Evolutionary conservation across 2,329 filamentous ascomycete genomes (phyloP), one percentile per base, ranked within the genome.

Genomic region (Cladosporium sphaerospermum): DNA sequence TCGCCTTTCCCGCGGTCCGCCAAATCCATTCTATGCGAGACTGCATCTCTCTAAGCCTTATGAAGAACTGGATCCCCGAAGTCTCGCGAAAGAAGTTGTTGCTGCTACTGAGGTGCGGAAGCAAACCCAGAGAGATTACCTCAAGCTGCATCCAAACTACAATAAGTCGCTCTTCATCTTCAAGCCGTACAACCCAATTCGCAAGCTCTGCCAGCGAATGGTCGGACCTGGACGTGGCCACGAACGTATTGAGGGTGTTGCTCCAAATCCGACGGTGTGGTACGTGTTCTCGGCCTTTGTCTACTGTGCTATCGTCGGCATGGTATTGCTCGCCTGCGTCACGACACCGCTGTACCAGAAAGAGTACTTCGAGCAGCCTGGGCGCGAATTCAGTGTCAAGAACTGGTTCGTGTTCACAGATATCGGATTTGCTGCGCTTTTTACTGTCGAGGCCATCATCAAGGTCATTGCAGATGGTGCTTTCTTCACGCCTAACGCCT

Each of bases 321-420:
- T 99, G 95, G 93, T 99, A n/a, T 72, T 96, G 42, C 79, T 99
- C 48, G 93, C 93, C 31, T 99, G 92, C 65, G 78, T 97, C 47
- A 96, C 91, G 1, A 99, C 93, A 1, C 93, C 93, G 0, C 75
- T 99, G 13, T 99, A 95, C 67, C 93, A 99, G 67, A 89, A 87
- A 67, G 79, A 90, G 61, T 95, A 96, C 65, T 92, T 91, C 62
- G 57, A 55, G 34, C 39, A 61, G 45, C 57, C 55, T 4, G 43
- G 44, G 14, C 40, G 40, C 16, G 16, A 34, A 2, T 52, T 55
- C 42, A 74, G 69, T 5, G 78, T 83, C 54, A 83, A 82, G 64
- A 93, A 92, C 64, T 99, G 95, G 93, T 97, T 96, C 66, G 87
- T 95, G 5, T 97, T 89, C 81, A 88, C 88, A 10, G 93, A 99